phyloP scores from a whole-genome alignment of 2,329 filamentous ascomycete species.

The Dactylella cylindrospora region DNA sequence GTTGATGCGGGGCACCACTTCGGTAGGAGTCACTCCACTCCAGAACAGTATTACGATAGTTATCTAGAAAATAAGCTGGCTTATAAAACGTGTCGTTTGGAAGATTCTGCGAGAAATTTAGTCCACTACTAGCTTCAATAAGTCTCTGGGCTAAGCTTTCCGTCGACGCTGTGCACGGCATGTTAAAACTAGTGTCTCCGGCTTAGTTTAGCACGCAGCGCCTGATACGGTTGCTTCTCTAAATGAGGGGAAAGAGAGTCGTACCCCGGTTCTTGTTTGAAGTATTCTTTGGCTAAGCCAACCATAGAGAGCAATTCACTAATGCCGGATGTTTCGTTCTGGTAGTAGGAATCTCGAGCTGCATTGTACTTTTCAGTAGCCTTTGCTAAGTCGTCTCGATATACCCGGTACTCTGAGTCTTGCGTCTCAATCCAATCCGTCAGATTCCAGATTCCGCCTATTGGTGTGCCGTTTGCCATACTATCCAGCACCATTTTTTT shows the following conservation, averaged over 20 bases:
- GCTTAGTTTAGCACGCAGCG: not conserved
- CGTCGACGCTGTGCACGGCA: constrained; percentile 11
- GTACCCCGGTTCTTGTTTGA: constrained; percentile 7
- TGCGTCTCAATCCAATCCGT: constrained; percentile 14
- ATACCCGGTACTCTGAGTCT: constrained; percentile 4
- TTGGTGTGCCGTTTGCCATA: not conserved
- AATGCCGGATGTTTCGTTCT: constrained; percentile 1
- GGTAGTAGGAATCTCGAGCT: constrained; percentile 13
- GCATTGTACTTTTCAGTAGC: constrained; percentile 16
- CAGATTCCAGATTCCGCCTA: constrained; percentile 4
- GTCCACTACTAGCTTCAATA: constrained; percentile 1
- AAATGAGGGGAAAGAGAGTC: not conserved
- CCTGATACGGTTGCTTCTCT: not conserved
- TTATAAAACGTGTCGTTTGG: constrained; percentile 13
- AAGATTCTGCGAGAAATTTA: not conserved
- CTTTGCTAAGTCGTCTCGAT: constrained; percentile 5
- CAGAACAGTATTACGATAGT: not conserved
- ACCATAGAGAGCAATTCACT: constrained; percentile 1
- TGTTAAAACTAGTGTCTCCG: constrained; percentile 15
- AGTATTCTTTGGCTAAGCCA: constrained; percentile 6
- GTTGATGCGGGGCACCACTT: not conserved
- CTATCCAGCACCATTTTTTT: not conserved
- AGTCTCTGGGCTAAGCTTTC: constrained; percentile 15
- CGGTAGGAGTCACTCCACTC: constrained; percentile 9
- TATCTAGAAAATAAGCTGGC: constrained; percentile 8